Conservation (phyloP, 192 early-diverging fungal genomes). For the Coemansia sp. region DNA sequence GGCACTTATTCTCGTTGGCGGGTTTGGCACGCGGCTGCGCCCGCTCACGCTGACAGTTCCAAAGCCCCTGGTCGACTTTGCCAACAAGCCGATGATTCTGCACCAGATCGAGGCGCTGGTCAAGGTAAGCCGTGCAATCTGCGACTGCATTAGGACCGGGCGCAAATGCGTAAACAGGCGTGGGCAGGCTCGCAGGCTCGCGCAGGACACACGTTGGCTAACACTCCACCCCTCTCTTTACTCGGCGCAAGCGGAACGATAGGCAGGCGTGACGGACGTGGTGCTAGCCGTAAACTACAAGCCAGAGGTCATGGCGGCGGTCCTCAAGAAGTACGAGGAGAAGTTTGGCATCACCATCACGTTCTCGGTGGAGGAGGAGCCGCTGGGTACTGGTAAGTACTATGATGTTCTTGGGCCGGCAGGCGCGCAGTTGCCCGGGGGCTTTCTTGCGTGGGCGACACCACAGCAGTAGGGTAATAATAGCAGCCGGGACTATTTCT, state of each 20-base stretch:
- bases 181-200: too few relatives aligned
- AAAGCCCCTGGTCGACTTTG: constrained; percentile 99
- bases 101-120: constrained; percentile 98
- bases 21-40: constrained; percentile 97
- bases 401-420: not conserved
- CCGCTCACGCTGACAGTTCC: constrained; percentile 94
- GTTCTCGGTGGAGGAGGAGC: constrained; percentile 95
- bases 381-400: constrained; percentile 73
- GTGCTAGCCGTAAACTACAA: constrained; percentile 99
- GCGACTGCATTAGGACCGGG: not conserved
- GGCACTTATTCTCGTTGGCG: constrained; percentile 79
- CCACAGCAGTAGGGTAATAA: too few relatives aligned
- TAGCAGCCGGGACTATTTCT: too few relatives aligned
- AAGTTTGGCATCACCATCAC: constrained; percentile 88
- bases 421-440: not conserved
- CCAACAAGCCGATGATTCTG: constrained; percentile 97
- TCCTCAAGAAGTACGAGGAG: constrained; percentile 91
- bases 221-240: too few relatives aligned
- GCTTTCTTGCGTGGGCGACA: too few relatives aligned
- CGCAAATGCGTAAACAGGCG: constrained; percentile 2
- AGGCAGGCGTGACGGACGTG: constrained; percentile 97
- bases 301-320: constrained; percentile 92
- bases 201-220: too few relatives aligned
- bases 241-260: too few relatives aligned
- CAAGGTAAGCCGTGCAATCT: constrained; percentile 85